phyloP scores from a whole-genome alignment of 345 rosid species.

The Streptanthus diversifolius region DNA sequence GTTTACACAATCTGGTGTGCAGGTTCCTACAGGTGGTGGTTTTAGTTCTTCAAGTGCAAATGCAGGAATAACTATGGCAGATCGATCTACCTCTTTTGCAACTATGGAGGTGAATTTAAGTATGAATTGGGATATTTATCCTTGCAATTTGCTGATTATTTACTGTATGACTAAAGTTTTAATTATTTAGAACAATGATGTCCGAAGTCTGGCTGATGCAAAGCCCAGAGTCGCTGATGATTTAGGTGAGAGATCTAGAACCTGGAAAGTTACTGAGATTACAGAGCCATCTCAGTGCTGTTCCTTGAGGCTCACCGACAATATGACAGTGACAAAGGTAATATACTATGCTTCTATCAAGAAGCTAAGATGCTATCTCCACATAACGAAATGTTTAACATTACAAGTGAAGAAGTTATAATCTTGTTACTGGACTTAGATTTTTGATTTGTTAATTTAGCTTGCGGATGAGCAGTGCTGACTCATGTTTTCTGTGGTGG shows the following conservation, averaged over 20 bases:
- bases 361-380: background rate
- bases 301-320: slow-evolving; percentile 66
- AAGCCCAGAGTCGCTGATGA: slow-evolving; percentile 71
- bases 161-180: slow-evolving; percentile 5
- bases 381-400: background rate
- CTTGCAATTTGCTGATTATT: background rate
- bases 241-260: slow-evolving; percentile 51
- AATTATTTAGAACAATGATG: slow-evolving; percentile 47
- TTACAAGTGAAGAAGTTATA: background rate
- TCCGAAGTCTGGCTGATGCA: slow-evolving; percentile 49
- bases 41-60: slow-evolving; percentile 52
- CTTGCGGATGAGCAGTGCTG: background rate
- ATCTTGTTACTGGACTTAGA: background rate
- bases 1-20: slow-evolving; percentile 16
- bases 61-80: slow-evolving; percentile 50
- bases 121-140: background rate
- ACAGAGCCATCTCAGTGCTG: slow-evolving; percentile 68
- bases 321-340: slow-evolving; percentile 58
- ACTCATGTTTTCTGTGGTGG: background rate
- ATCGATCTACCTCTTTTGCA: slow-evolving; percentile 50
- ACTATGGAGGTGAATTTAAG: slow-evolving; percentile 53
- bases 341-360: background rate
- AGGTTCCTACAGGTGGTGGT: slow-evolving; percentile 49
- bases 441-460: background rate
- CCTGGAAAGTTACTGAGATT: slow-evolving; percentile 72